Evolutionary conservation across 495 filamentous ascomycete species (phyloP).

Genomic region (Aspergillus coremiiformis): DNA sequence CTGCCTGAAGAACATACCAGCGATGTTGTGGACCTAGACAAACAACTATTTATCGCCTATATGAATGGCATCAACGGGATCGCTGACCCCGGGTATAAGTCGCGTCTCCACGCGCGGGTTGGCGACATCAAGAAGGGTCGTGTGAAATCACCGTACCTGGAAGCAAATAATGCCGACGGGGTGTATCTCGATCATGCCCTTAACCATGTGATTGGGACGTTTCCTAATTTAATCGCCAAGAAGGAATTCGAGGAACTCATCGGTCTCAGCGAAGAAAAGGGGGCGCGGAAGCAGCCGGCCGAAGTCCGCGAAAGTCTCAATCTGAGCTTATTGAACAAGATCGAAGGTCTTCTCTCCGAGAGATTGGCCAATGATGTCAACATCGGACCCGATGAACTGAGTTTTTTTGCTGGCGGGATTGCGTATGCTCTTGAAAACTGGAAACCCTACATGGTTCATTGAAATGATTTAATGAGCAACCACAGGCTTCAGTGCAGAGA

Average conservation of each 20-base stretch:
- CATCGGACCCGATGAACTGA: constrained; percentile 34
- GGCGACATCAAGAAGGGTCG: constrained; percentile 32
- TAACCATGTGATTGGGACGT: constrained; percentile 37
- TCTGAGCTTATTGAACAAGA: constrained; percentile 23
- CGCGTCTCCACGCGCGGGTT: constrained; percentile 29
- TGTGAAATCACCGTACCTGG: constrained; percentile 29
- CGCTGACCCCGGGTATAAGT: constrained; percentile 26
- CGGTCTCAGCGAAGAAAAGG: constrained; percentile 20
- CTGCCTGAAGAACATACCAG: constrained; percentile 32
- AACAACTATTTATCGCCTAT: constrained; percentile 36
- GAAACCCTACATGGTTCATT: constrained; percentile 7
- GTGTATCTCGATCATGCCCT: constrained; percentile 34
- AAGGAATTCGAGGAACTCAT: constrained; percentile 35
- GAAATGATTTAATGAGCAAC: constrained; percentile 1
- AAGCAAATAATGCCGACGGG: constrained; percentile 25
- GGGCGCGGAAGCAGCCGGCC: neutral
- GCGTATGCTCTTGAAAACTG: constrained; percentile 32
- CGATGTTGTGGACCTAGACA: constrained; percentile 37
- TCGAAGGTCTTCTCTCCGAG: constrained; percentile 32
- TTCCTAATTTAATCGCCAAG: constrained; percentile 32
- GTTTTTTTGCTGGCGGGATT: constrained; percentile 39
- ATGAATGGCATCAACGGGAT: constrained; percentile 41
- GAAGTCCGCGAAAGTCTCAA: constrained; percentile 3
- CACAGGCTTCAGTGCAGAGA: neutral
- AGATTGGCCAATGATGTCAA: constrained; percentile 26